Percentiles rank a stretch among this genome's conserved stretches.
Conservation (phyloP, 345 rosid genomes). For the Mercurialis annua region DNA sequence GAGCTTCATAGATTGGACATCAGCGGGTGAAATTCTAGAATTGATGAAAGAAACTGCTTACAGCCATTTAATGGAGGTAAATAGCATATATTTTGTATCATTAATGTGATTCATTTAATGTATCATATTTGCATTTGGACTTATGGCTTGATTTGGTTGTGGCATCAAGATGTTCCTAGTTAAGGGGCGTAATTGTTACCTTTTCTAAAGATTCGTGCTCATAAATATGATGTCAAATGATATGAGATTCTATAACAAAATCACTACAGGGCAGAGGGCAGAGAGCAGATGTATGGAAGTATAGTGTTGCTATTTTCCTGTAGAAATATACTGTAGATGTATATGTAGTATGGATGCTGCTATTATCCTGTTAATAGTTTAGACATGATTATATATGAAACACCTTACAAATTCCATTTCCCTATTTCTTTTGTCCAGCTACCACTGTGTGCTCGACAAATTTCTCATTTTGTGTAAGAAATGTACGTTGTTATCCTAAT, state of each 20-base stretch:
- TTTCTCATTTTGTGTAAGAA: not conserved
- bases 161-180: not conserved
- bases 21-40: constrained; percentile 39
- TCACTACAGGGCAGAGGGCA: not conserved
- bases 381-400: not conserved
- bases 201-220: not conserved
- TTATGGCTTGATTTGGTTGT: not conserved
- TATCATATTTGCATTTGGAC: not conserved
- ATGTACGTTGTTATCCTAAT: not conserved
- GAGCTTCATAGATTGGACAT: constrained; percentile 34
- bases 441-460: not conserved
- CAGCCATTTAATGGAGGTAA: constrained; percentile 91
- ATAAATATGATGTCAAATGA: not conserved
- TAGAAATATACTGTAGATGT: too few species aligned
- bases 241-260: not conserved
- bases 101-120: not conserved
- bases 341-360: not conserved
- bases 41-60: constrained; percentile 73
- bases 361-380: not conserved
- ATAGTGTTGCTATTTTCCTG: too few species aligned
- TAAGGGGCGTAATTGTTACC: not conserved
- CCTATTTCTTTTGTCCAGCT: too few species aligned
- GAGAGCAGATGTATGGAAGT: too few species aligned
- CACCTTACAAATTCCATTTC: not conserved
- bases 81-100: constrained; percentile 12